Evolutionary conservation across 768 basidiomycete genomes (phyloP).

Genomic region (Tulasnella sp.): DNA sequence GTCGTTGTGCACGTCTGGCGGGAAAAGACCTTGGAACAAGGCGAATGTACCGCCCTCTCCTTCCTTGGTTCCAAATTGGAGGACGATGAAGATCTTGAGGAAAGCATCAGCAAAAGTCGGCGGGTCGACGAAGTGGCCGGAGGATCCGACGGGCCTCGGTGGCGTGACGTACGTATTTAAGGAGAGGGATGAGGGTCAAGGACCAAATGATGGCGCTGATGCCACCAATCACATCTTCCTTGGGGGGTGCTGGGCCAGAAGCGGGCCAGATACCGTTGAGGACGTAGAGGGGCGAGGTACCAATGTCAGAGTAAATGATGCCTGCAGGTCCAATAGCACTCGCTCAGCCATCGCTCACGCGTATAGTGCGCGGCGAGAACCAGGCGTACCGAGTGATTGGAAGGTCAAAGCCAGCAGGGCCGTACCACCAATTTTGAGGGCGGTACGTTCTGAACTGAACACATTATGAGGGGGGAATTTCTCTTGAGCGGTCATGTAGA

Average conservation of each 20-base stretch:
- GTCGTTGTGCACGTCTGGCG: conserved; percentile 38
- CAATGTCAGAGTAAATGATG: conserved; percentile 40
- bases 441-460: conserved; percentile 3
- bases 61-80: conserved; percentile 45
- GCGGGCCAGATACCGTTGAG: conserved; percentile 58
- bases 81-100: conserved; percentile 41
- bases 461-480: neutral
- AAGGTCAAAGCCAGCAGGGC: conserved; percentile 12
- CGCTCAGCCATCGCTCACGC: neutral
- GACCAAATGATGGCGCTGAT: conserved; percentile 59
- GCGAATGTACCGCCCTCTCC: conserved; percentile 68
- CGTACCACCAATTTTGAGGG: neutral
- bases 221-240: conserved; percentile 57
- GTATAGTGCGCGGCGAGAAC: neutral
- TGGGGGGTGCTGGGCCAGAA: conserved; percentile 39
- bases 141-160: neutral
- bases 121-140: neutral
- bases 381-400: conserved; percentile 14
- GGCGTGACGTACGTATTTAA: conserved; percentile 49
- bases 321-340: conserved; percentile 26
- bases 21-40: conserved; percentile 52
- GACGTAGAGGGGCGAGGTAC: conserved; percentile 38
- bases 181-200: conserved; percentile 48
- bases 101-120: neutral
- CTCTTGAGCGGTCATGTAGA: neutral